Evolutionary conservation across 2,329 filamentous ascomycete genomes (phyloP).

Genomic region (Calonectria montana): DNA sequence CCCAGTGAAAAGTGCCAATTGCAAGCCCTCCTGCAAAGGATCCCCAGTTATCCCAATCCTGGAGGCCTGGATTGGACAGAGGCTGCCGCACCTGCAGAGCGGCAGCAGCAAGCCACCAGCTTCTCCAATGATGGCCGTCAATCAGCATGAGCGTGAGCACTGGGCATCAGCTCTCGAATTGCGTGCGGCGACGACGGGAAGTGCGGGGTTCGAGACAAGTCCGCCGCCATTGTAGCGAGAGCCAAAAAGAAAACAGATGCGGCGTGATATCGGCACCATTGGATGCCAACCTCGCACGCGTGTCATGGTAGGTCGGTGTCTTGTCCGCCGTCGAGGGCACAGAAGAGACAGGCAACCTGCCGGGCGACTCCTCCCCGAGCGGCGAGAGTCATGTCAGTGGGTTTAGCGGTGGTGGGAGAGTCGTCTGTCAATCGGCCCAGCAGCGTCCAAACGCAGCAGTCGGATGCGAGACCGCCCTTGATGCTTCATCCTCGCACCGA

Average conservation of each 20-base stretch:
- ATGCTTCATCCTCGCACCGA: conserved; percentile 5
- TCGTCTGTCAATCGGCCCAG: conserved; percentile 26
- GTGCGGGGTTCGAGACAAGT: conserved; percentile 11
- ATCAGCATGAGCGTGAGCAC: not conserved
- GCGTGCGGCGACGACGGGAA: not conserved
- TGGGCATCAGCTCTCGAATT: not conserved
- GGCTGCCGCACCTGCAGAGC: not conserved
- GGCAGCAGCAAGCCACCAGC: conserved; percentile 8
- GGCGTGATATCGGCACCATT: conserved; percentile 3
- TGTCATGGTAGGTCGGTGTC: conserved; percentile 3
- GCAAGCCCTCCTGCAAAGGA: conserved; percentile 7
- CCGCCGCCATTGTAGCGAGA: not conserved
- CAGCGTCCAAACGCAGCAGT: not conserved
- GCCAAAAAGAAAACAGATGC: not conserved
- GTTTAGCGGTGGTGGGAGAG: conserved; percentile 14
- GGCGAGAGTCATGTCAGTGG: conserved; percentile 15
- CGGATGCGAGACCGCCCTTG: not conserved
- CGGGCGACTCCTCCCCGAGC: not conserved
- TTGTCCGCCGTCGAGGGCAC: not conserved
- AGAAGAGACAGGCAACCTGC: conserved; percentile 8
- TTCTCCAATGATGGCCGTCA: not conserved
- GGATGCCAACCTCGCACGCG: not conserved
- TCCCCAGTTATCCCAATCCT: conserved; percentile 1
- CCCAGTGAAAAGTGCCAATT: conserved; percentile 21
- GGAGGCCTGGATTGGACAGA: not conserved